These are phyloP conservation scores for Malus domestica DNA, from an alignment of 306 rosid species.

Conservation along the genomic window DNA sequence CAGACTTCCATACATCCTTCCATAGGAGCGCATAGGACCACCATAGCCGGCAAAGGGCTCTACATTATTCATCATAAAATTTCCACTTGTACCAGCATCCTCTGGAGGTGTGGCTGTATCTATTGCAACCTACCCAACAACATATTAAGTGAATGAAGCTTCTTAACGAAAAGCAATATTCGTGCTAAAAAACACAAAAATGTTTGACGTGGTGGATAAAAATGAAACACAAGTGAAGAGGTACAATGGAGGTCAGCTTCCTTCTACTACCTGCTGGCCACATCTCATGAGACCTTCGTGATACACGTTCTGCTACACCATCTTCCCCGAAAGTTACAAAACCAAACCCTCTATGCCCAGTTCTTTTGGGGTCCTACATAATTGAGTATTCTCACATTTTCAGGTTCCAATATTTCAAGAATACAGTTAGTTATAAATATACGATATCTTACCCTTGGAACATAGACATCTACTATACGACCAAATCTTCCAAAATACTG, in stretches of 20 bases:
- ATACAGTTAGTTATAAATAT: background rate
- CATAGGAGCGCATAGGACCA: constrained; percentile 83
- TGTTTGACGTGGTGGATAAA: background rate
- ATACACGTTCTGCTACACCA: constrained; percentile 88
- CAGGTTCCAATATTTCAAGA: constrained; percentile 7
- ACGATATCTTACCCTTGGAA: constrained; percentile 64
- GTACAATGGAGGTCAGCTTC: background rate
- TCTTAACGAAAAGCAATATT: background rate
- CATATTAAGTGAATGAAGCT: background rate
- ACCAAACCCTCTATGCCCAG: constrained; percentile 95
- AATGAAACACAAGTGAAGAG: background rate
- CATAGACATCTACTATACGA: constrained; percentile 76
- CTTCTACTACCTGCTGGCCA: constrained; percentile 69
- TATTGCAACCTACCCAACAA: constrained; percentile 33
- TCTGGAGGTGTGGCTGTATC: constrained; percentile 92
- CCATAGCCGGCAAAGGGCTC: constrained; percentile 70
- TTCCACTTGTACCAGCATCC: constrained; percentile 71
- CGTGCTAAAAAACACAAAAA: background rate
- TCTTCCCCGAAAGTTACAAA: constrained; percentile 92
- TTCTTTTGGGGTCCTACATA: constrained; percentile 75
- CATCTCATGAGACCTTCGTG: constrained; percentile 91
- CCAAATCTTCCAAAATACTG: constrained; percentile 92
- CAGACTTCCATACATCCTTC: constrained; percentile 85
- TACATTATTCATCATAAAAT: constrained; percentile 47
- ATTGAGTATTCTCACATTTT: background rate